These are phyloP conservation scores for Pyracantha coccinea DNA, from an alignment of 331 rosid genomes.

Conservation along the genomic window DNA sequence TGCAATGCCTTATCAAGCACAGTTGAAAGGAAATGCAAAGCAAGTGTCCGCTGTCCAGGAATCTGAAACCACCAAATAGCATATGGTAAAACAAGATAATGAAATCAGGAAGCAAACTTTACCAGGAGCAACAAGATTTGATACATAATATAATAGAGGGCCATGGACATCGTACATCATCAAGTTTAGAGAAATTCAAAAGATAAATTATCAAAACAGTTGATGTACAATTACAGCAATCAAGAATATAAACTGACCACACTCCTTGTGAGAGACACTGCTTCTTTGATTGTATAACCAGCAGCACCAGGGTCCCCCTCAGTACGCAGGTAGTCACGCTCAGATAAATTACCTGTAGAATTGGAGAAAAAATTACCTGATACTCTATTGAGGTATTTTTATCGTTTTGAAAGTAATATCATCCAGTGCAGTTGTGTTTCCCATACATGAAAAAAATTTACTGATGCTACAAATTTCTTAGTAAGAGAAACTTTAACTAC, in stretches of 20 bases:
- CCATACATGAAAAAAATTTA: background rate
- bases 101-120: background rate
- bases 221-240: constrained; percentile 13
- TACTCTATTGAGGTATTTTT: background rate
- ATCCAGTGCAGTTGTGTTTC: background rate
- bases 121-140: constrained; percentile 4
- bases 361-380: background rate
- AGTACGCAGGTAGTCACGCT: constrained; percentile 78
- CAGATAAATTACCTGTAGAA: constrained; percentile 33
- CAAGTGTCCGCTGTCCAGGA: constrained; percentile 90
- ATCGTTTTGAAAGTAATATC: background rate
- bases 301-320: constrained; percentile 92
- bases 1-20: constrained; percentile 71
- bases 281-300: constrained; percentile 93
- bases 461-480: background rate
- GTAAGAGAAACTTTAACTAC: background rate
- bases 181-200: background rate
- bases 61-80: constrained; percentile 35
- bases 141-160: background rate
- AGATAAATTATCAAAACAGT: background rate
- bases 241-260: constrained; percentile 52
- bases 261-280: constrained; percentile 73
- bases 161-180: background rate
- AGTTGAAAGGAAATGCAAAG: constrained; percentile 59
- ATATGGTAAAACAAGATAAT: background rate